Percentiles rank a stretch among this genome's conserved stretches.
These are phyloP conservation scores for Aphanoascus verrucosus DNA, from an alignment of 2,329 filamentous ascomycete genomes.

Conservation along the genomic window DNA sequence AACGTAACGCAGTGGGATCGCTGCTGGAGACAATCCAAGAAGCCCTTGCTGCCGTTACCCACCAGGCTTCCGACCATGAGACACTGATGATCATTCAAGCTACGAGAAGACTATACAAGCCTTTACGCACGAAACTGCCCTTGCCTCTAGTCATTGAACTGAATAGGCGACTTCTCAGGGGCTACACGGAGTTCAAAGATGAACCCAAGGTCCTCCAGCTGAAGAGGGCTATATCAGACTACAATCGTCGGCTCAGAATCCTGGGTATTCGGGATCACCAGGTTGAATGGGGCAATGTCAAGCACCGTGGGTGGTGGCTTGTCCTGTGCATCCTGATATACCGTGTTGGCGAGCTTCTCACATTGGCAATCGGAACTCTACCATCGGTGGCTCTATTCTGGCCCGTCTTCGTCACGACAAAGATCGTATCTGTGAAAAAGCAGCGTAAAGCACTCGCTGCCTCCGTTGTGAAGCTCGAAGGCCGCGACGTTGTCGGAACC, in stretches of 20 bases:
- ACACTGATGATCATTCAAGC: constrained; percentile 79
- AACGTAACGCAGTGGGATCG: constrained; percentile 65
- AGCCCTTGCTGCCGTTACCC: constrained; percentile 67
- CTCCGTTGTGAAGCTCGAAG: constrained; percentile 67
- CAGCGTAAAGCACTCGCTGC: constrained; percentile 62
- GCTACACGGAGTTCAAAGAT: constrained; percentile 72
- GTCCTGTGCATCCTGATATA: constrained; percentile 63
- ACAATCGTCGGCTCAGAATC: constrained; percentile 66
- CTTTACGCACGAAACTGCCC: constrained; percentile 72
- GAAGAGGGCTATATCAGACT: constrained; percentile 58
- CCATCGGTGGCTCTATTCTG: constrained; percentile 68
- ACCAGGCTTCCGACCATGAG: constrained; percentile 77
- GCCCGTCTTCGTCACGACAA: constrained; percentile 64
- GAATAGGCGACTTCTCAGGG: constrained; percentile 68
- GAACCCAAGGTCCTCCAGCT: constrained; percentile 63
- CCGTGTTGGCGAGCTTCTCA: constrained; percentile 57
- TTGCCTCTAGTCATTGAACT: constrained; percentile 77
- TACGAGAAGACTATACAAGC: constrained; percentile 73
- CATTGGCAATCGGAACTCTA: constrained; percentile 61
- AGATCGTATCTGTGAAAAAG: constrained; percentile 61
- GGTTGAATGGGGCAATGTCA: constrained; percentile 53
- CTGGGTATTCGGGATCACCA: constrained; percentile 76
- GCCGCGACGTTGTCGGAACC: constrained; percentile 67
- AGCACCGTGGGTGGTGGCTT: constrained; percentile 57
- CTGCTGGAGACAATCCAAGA: constrained; percentile 68